Base-by-base conservation (phyloP, 2,329 filamentous ascomycete species). In the Hymenoscyphus infarciens region DNA sequence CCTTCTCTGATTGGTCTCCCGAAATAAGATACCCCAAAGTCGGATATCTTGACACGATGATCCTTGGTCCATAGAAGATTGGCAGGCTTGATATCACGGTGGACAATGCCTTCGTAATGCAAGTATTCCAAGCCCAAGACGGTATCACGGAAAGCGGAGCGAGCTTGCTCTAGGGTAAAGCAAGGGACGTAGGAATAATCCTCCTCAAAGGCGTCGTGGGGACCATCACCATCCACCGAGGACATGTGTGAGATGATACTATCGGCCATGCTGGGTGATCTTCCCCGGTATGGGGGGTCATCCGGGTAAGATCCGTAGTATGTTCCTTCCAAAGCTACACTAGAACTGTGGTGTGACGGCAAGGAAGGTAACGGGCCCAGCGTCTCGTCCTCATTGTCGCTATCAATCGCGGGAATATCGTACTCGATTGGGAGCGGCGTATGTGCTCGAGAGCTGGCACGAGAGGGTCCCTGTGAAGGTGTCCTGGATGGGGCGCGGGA, bases 11-110 rank as follows among this genome's bases (percentile, higher is more conserved):
- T 90, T 1, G 92, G 92, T 58, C 92, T 87, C 31, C 95, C 95
- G 66, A 99, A 91, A 75, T 98, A 99, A 1, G 95, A 99, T 1
- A 99, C 95, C 35, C 95, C 95, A 78, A 99, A 99, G 73, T 99
- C 95, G 5, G 95, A 98, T 64, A 99, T 99, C 80, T 99, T 99
- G 72, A 97, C 91, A 15, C 89, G 87, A 69, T 93, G 87, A 67
- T 92, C 89, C 70, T 81, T 87, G 58, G 92, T 96, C 80, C 94
- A 92, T 6, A 99, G 81, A 6, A 99, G 82, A 74, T 98, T 98
- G 42, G 94, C 93, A 1, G 90, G 90, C 73, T 93, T 94, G 75
- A 94, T 93, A 72, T 94, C 90, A 57, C 90, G 86, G 71, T 94
- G 90, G 29, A 93, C 90, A 54, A 94, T 90, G 16, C 90, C 90